Evolutionary conservation across 495 filamentous ascomycete genomes (phyloP).

Genomic region (Immersiella caudata): DNA sequence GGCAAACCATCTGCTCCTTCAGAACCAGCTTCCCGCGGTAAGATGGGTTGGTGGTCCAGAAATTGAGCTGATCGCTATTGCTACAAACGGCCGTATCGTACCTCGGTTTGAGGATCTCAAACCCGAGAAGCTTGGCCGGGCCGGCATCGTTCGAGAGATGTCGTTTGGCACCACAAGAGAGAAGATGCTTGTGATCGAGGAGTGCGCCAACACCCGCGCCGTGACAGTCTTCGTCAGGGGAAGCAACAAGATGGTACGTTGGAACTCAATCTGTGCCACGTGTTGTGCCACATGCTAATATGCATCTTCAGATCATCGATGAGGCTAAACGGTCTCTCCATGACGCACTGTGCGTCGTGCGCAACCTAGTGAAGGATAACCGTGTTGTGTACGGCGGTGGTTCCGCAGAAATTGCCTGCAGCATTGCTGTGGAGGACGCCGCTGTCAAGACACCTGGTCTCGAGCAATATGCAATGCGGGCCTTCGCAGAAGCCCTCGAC

Average conservation of each 20-base stretch:
- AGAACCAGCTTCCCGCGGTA: conserved; percentile 94
- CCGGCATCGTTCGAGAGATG: conserved; percentile 91
- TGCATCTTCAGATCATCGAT: conserved; percentile 78
- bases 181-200: conserved; percentile 99
- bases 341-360: conserved; percentile 96
- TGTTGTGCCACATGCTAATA: conserved; percentile 2
- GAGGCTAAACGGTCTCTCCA: conserved; percentile 97
- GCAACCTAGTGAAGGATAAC: conserved; percentile 94
- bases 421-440: conserved; percentile 91
- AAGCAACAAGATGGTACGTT: conserved; percentile 96
- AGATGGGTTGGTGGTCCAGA: conserved; percentile 98
- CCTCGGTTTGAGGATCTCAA: conserved; percentile 95
- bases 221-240: conserved; percentile 95
- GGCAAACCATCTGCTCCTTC: conserved; percentile 93
- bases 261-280: background rate
- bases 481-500: conserved; percentile 94
- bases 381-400: conserved; percentile 98
- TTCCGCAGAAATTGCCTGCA: conserved; percentile 97
- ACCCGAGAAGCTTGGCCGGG: conserved; percentile 84
- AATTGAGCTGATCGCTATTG: conserved; percentile 98
- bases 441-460: conserved; percentile 93
- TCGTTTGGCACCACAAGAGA: conserved; percentile 96
- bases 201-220: conserved; percentile 95
- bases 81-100: conserved; percentile 96
- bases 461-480: conserved; percentile 98